Evolutionary conservation across 2,329 filamentous ascomycete species (phyloP).

Genomic region (Leptographium lundbergii): DNA sequence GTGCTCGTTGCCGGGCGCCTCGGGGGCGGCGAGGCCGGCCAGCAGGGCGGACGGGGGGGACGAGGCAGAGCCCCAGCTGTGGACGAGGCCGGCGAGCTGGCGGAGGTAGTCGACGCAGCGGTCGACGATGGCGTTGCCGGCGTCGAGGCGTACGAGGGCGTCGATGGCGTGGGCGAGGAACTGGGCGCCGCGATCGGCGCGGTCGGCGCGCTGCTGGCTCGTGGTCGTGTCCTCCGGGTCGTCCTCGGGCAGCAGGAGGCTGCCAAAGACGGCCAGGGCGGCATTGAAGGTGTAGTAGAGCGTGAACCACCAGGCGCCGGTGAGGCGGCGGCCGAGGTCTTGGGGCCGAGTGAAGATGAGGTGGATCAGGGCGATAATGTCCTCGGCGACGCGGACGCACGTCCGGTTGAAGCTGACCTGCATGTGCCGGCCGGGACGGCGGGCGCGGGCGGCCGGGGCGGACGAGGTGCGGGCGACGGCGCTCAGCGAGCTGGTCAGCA

Average conservation of each 20-base stretch:
- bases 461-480: slow-evolving; percentile 12
- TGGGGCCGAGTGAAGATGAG: slow-evolving; percentile 8
- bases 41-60: not conserved
- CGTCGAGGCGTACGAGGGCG: not conserved
- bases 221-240: too few relatives aligned
- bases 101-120: not conserved
- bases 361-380: slow-evolving; percentile 14
- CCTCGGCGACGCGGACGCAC: slow-evolving; percentile 8
- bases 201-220: too few relatives aligned
- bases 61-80: not conserved
- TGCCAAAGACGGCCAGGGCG: slow-evolving; percentile 8
- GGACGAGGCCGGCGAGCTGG: not conserved
- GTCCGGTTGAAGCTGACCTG: not conserved
- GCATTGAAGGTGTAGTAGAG: slow-evolving; percentile 18
- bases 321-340: slow-evolving; percentile 8
- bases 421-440: not conserved
- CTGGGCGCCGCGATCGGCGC: not conserved
- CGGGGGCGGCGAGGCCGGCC: not conserved
- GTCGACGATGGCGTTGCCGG: not conserved
- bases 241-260: not conserved
- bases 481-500: slow-evolving; percentile 7
- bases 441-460: slow-evolving; percentile 12
- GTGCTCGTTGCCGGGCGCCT: not conserved
- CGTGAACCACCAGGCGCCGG: slow-evolving; percentile 21
- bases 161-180: not conserved